Evolutionary conservation across 2,329 filamentous ascomycete species (phyloP), one percentile per base, ranked within the genome.

Genomic region (Gliomastix tumulicola): DNA sequence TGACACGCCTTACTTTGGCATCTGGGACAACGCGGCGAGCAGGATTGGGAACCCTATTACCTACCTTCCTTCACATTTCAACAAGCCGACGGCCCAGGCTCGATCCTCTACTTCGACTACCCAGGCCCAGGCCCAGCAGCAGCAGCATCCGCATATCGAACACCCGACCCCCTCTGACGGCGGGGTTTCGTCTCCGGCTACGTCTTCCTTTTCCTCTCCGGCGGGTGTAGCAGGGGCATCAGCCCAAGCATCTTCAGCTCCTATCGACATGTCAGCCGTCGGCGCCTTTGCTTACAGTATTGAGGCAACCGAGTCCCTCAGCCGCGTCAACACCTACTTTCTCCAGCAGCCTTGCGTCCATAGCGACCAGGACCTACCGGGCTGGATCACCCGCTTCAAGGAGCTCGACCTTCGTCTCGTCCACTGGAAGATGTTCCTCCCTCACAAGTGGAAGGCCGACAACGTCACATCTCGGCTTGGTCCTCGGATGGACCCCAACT

Each of bases 271-370:
- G 37, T 58, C 64, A 7, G 59, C 59, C 0, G 50, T 69, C 1
- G 67, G 67, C 0, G 64, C 63, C 0, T 68, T 68, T 40, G 65
- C 66, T 1, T 69, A 69, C 32, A 59, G 60, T 7, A 59, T 70
- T 8, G 66, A 70, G 38, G 65, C 66, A 0, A 67, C 65, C 0
- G 67, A 70, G 41, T 67, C 59, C 1, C 46, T 70, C 5, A 68
- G 62, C 32, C 56, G 59, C 0, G 62, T 69, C 1, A 68, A 55
- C 1, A 63, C 55, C 0, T 68, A 62, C 39, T 70, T 71, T 31
- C 49, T 69, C 0, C 64, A 65, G 31, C 64, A 68, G 35, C 53
- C 69, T 20, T 54, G 68, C 36, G 51, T 63, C 9, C 42, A 47
- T 6, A 54, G 64, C 36, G 51, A 55, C 1, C 55, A 62, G 5